Percentiles rank a stretch among this genome's conserved stretches.
These are phyloP conservation scores for Paramecium octaurelia DNA, from an alignment of 73 alveolate genomes.

Conservation along the genomic window DNA sequence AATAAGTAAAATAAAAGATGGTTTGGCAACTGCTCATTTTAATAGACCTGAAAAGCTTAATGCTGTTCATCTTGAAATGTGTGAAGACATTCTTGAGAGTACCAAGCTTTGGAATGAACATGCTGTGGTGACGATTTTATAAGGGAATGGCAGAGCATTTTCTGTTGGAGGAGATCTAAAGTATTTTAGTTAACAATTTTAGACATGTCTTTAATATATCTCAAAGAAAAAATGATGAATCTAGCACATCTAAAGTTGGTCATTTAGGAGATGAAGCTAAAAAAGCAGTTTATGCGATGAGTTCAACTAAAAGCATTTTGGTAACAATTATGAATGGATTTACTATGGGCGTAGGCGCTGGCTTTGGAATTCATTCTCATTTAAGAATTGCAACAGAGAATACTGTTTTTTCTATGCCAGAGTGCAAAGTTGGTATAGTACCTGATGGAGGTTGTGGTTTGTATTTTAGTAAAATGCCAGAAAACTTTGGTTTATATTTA, in stretches of 20 bases:
- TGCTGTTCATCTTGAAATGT: neutral
- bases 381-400: slow-evolving; percentile 67
- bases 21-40: neutral
- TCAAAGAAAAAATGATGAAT: neutral
- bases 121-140: neutral
- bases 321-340: slow-evolving; percentile 65
- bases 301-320: neutral
- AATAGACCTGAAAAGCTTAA: slow-evolving; percentile 17
- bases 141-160: slow-evolving; percentile 45
- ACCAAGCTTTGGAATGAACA: neutral
- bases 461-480: slow-evolving; percentile 33
- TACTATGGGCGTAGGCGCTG: slow-evolving; percentile 65
- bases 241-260: neutral
- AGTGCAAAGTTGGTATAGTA: slow-evolving; percentile 57
- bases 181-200: neutral
- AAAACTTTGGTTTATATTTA: slow-evolving; percentile 50
- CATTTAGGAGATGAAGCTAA: neutral
- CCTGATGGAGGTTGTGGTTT: slow-evolving; percentile 69
- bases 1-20: neutral
- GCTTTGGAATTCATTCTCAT: slow-evolving; percentile 56
- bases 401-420: slow-evolving; percentile 69
- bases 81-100: neutral
- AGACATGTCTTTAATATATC: neutral
- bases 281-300: neutral
- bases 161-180: slow-evolving; percentile 18